phyloP scores from a whole-genome alignment of 257 asterid genomes.

The Solanum rostratum region DNA sequence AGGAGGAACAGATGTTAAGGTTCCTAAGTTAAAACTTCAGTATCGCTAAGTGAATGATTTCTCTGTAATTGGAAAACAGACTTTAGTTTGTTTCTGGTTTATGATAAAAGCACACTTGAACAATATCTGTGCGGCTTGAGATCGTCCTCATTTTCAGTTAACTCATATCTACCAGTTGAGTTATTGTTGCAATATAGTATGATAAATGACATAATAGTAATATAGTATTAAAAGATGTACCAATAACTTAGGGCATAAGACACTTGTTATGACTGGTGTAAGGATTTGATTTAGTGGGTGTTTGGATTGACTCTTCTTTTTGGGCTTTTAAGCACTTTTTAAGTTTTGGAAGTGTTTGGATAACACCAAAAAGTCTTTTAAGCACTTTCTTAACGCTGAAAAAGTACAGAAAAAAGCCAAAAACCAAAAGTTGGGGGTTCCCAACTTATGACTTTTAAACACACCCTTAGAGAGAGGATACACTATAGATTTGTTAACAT shows the following conservation, averaged over 20 bases:
- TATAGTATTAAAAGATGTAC: background rate
- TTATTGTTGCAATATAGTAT: background rate
- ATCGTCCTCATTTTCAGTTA: background rate
- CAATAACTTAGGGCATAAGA: background rate
- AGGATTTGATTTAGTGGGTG: background rate
- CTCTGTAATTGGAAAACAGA: background rate
- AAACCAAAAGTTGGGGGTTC: too few species aligned
- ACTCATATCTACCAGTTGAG: background rate
- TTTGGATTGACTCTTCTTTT: too few species aligned
- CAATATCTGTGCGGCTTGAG: background rate
- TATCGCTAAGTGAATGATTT: background rate
- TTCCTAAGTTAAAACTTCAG: constrained; percentile 9
- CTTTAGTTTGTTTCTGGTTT: background rate
- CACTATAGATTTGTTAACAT: background rate
- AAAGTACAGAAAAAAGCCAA: too few species aligned
- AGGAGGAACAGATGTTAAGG: constrained; percentile 99
- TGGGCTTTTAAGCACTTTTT: too few species aligned
- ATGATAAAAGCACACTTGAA: background rate
- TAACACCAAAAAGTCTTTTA: too few species aligned
- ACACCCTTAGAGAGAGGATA: background rate
- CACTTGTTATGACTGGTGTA: background rate
- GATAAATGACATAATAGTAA: background rate
- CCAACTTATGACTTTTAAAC: too few species aligned
- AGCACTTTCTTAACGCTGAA: too few species aligned
- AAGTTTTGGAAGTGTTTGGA: too few species aligned